Base-by-base conservation (phyloP, 345 rosid species). In the Odontarrhena argentea region DNA sequence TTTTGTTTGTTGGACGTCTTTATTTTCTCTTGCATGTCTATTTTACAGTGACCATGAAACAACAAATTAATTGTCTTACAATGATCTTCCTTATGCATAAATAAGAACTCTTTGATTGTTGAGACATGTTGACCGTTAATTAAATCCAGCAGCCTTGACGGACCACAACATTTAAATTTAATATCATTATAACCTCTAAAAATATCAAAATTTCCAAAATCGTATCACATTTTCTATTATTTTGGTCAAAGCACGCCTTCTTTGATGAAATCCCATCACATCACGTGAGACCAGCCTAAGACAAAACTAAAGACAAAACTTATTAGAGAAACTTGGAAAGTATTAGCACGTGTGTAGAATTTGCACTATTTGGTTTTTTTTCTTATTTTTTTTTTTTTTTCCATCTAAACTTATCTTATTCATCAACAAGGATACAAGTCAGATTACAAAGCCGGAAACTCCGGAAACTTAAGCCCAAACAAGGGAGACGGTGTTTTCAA, bases 211-310 rank as follows among this genome's bases (percentile, higher is more conserved):
- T 43, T 35, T 24, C 51, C 8, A 13, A 9, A 15, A 37, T 25
- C 48, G 12, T 6, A 2, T 0, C 10, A 14, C 28, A 35, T 66
- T 36, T 26, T 45, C 12, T 11, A 30, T 44, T 30, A 30, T 38
- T 34, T 34, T 11, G 69, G 77, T 74, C 77, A 74, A 67, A 74
- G 77, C 45, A 67, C 60, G 41, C 77, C 73, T 74, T 67, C 40
- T 74, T 60, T 74, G 69, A 67, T 67, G 52, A 22, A 58, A 60
- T 28, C 36, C 63, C 30, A 45, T 59, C 72, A 60, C 67, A 66
- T 53, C 67, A 60, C 44, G 10, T 50, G 35, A 30, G 24, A 40
- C 11, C 34, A 40, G 54, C 40, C 35, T 10, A 14, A 15, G 54
- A 35, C 37, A 28, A 9, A 63, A 8, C 8, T 22, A 2, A 12